Evolutionary conservation across 805 yeast species (phyloP).

Genomic region (Metschnikowia similis): DNA sequence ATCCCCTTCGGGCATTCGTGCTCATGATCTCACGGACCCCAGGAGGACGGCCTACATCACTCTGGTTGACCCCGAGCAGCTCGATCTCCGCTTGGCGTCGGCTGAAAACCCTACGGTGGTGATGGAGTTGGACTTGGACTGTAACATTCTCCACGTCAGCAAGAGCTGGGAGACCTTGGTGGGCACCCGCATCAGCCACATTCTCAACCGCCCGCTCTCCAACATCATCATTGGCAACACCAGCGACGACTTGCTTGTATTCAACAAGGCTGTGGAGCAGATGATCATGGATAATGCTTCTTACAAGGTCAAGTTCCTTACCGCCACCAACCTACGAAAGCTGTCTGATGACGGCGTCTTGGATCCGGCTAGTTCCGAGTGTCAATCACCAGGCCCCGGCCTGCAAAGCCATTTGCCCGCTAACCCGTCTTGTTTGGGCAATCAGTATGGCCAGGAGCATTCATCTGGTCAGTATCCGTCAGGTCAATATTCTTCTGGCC

Average conservation of each 20-base stretch:
- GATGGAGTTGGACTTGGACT: slow-evolving; percentile 76
- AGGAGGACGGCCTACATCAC: slow-evolving; percentile 8
- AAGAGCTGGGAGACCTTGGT: slow-evolving; percentile 76
- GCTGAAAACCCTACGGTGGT: slow-evolving; percentile 71
- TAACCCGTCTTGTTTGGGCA: too few relatives aligned
- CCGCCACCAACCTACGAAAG: slow-evolving; percentile 34
- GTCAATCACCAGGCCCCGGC: neutral
- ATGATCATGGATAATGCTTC: slow-evolving; percentile 74
- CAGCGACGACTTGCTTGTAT: slow-evolving; percentile 61
- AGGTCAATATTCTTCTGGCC: too few relatives aligned
- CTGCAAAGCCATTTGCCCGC: too few relatives aligned
- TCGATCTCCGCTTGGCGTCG: slow-evolving; percentile 61
- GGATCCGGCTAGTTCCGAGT: neutral
- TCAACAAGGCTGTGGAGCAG: slow-evolving; percentile 61
- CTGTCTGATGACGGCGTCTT: neutral
- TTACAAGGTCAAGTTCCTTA: slow-evolving; percentile 70
- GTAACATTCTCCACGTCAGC: slow-evolving; percentile 70
- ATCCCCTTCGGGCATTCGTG: too few relatives aligned
- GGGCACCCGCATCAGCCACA: slow-evolving; percentile 56
- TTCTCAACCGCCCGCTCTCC: slow-evolving; percentile 55
- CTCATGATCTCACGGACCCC: neutral
- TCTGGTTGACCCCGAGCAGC: slow-evolving; percentile 36
- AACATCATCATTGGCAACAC: slow-evolving; percentile 59
- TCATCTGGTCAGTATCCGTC: too few relatives aligned
- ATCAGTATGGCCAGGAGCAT: too few relatives aligned